Base-by-base conservation (phyloP, 2,329 filamentous ascomycete genomes). In the Blastomyces gilchristii region DNA sequence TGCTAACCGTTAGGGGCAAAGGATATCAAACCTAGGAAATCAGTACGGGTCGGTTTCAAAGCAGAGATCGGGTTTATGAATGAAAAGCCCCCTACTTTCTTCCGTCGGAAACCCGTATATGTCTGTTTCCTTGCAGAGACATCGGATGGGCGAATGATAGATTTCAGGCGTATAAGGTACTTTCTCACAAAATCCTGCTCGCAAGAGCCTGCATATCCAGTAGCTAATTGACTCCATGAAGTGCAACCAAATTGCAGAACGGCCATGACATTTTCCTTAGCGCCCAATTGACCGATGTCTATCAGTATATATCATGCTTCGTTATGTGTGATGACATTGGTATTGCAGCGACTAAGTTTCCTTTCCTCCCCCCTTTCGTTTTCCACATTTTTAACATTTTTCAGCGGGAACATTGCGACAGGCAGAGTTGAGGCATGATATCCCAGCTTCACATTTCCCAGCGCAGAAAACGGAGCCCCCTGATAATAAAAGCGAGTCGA, bases 251-350 rank as follows among this genome's bases (percentile, higher is more conserved):
- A 65, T 73, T 96, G 9, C 79, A 82, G n/a, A 80, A 79, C 5
- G 82, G 81, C 0, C 83, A 87, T 31, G 82, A 86, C 11, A 71
- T 91, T 1, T 74, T 79, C 0, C 87, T 88, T 66, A 82, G 76
- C 25, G 82, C 86, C 0, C 76, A 82, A 0, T 71, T 91, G 25
- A 81, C 74, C 0, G 77, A 77, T 4, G 72, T 78, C 0, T 81
- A 83, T 22, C 83, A 87, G 63, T 76, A 80, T 2, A 82, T 94
- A 43, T 81, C 81, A 31, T 90, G 86, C 65, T 85, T 87, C 70
- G 80, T 92, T 58, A 89, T 90, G 73, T 97, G 92, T 67, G 93
- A 97, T 75, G 87, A 91, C 53, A 88, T 97, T 69, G 90, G 83
- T 84, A 72, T 65, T 75, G 64, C 3, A 6, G 31, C n/a, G 6